These are phyloP conservation scores for Chlorella sp. DNA, from an alignment of 139 green algal species.

Conservation along the genomic window DNA sequence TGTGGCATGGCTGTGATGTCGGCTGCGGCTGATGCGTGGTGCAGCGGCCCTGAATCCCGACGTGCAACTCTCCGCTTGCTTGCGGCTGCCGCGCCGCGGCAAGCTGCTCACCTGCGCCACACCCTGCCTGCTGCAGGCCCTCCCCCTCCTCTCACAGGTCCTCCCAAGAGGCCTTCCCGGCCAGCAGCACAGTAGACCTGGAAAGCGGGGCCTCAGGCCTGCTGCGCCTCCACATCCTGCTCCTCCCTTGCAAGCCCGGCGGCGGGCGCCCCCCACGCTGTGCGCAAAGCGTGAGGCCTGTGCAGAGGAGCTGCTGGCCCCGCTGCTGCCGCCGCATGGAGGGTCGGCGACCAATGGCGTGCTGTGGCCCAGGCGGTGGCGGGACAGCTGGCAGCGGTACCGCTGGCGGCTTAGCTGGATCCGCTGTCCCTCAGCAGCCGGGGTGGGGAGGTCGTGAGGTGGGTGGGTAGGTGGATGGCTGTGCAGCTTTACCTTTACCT, in stretches of 20 bases:
- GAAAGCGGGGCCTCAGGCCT: constrained; percentile 15
- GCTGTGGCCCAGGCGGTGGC: constrained; percentile 7
- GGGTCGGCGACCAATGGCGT: not conserved
- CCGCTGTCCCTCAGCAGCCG: constrained; percentile 19
- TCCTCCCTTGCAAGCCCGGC: constrained; percentile 1
- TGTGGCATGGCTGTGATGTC: too few species aligned
- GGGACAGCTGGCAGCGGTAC: not conserved
- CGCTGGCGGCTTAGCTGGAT: constrained; percentile 12
- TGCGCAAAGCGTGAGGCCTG: constrained; percentile 8
- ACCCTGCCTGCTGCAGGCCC: not conserved
- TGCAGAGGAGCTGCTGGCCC: constrained; percentile 19
- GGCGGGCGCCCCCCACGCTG: not conserved
- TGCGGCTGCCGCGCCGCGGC: not conserved
- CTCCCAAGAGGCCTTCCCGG: not conserved
- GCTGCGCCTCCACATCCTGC: constrained; percentile 28
- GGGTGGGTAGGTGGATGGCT: constrained; percentile 23
- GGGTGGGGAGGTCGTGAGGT: not conserved
- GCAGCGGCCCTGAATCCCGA: too few species aligned
- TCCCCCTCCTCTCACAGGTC: not conserved
- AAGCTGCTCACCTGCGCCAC: not conserved
- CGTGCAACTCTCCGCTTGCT: too few species aligned
- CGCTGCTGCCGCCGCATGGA: not conserved
- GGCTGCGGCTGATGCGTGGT: not conserved
- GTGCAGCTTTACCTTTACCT: too few species aligned
- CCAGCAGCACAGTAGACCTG: constrained; percentile 1